Percentiles rank a stretch among this genome's conserved stretches.
These are phyloP conservation scores for Agaricus blazei DNA, from an alignment of 768 basidiomycete genomes.

Conservation along the genomic window DNA sequence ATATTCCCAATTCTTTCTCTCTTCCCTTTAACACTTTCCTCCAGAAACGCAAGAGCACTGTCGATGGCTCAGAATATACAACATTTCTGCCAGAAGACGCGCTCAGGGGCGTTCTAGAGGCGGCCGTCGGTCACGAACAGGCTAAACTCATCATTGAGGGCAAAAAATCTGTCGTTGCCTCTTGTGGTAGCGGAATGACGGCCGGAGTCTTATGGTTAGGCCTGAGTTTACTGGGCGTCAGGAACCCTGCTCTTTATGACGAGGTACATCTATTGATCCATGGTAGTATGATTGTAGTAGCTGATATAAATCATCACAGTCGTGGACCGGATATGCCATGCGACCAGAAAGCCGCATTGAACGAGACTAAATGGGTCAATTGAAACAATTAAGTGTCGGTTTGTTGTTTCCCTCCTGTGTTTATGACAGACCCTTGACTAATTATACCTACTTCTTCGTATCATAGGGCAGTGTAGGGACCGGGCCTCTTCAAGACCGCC, in stretches of 20 bases:
- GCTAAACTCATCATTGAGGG: slow-evolving; percentile 57
- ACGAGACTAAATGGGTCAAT: slow-evolving; percentile 25
- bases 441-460: not conserved
- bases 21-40: slow-evolving; percentile 81
- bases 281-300: not conserved
- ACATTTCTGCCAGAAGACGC: slow-evolving; percentile 54
- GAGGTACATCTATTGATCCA: slow-evolving; percentile 55
- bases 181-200: slow-evolving; percentile 98
- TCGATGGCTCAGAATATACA: slow-evolving; percentile 44
- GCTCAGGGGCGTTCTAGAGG: slow-evolving; percentile 53
- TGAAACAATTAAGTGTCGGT: too few species aligned
- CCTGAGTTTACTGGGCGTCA: slow-evolving; percentile 63
- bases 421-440: not conserved
- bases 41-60: slow-evolving; percentile 29
- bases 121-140: slow-evolving; percentile 56
- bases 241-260: slow-evolving; percentile 77
- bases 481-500: slow-evolving; percentile 51
- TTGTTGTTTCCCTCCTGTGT: too few species aligned
- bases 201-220: slow-evolving; percentile 92
- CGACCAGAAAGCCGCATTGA: slow-evolving; percentile 70
- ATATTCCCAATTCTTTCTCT: slow-evolving; percentile 84
- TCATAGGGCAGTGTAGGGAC: not conserved
- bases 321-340: slow-evolving; percentile 92
- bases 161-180: slow-evolving; percentile 58
- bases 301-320: slow-evolving; percentile 38